A percentile compares a stretch with the other conserved stretches of the same genome.
phyloP scores from a whole-genome alignment of 148 eudicot species.

The Drosera capensis region DNA sequence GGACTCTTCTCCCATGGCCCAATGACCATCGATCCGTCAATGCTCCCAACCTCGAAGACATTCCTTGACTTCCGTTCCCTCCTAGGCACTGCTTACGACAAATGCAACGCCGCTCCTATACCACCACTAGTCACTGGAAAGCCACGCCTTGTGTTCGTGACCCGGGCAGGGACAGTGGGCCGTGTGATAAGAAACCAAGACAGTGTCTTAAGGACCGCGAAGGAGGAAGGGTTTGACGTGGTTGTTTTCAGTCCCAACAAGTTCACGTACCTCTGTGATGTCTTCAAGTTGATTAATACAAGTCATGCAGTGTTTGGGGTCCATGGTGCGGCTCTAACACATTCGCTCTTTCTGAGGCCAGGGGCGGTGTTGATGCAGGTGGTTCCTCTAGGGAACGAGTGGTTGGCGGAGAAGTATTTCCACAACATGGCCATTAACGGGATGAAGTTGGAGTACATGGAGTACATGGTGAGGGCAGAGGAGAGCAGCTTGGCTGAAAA shows the following conservation, averaged over 20 bases:
- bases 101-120: constrained; percentile 1
- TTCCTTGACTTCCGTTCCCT: constrained; percentile 24
- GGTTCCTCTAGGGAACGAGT: constrained; percentile 36
- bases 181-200: constrained; percentile 23
- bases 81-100: constrained; percentile 20
- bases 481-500: constrained; percentile 37
- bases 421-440: constrained; percentile 23
- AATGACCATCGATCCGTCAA: constrained; percentile 29
- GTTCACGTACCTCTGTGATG: constrained; percentile 20
- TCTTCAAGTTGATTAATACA: constrained; percentile 19
- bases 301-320: constrained; percentile 46
- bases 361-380: constrained; percentile 31
- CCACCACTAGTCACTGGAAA: constrained; percentile 9
- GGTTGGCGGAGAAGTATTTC: constrained; percentile 30
- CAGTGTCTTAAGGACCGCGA: constrained; percentile 8
- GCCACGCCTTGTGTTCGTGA: constrained; percentile 25
- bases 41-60: constrained; percentile 9
- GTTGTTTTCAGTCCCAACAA: constrained; percentile 26
- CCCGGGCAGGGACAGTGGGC: constrained; percentile 20
- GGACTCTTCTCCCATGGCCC: constrained; percentile 42
- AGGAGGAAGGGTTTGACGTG: constrained; percentile 39
- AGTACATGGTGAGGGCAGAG: constrained; percentile 26
- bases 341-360: constrained; percentile 33
- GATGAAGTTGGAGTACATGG: constrained; percentile 32
- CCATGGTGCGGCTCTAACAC: constrained; percentile 46